phyloP scores from a whole-genome alignment of 495 filamentous ascomycete genomes.

The Penicillium goetzii region DNA sequence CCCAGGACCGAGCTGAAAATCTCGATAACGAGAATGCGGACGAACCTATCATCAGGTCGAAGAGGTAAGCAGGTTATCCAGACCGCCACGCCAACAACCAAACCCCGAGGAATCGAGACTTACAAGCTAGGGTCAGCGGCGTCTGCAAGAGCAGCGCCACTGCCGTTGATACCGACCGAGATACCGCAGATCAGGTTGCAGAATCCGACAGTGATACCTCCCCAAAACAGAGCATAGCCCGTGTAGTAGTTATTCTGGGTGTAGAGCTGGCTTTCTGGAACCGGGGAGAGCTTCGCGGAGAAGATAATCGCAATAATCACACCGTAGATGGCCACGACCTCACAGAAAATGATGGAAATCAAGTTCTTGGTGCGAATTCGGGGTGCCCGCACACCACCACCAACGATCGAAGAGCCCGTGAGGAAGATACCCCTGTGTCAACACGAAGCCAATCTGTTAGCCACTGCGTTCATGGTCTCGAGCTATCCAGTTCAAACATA shows the following conservation, averaged over 20 bases:
- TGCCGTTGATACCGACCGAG: conserved; percentile 96
- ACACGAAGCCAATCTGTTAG: conserved; percentile 33
- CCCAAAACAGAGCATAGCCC: conserved; percentile 97
- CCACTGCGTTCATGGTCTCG: background rate
- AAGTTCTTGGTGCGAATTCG: conserved; percentile 98
- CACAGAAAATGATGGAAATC: conserved; percentile 99
- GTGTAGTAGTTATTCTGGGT: conserved; percentile 82
- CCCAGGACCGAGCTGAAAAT: conserved; percentile 99
- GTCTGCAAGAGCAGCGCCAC: conserved; percentile 93
- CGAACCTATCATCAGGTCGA: conserved; percentile 66
- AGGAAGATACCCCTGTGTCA: conserved; percentile 91
- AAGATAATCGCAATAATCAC: conserved; percentile 99
- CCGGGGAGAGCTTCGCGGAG: conserved; percentile 74
- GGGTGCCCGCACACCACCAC: conserved; percentile 92
- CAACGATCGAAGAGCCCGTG: conserved; percentile 97
- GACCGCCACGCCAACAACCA: conserved; percentile 13
- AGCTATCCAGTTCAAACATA: conserved; percentile 47
- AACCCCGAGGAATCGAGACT: conserved; percentile 36
- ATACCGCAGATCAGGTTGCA: conserved; percentile 97
- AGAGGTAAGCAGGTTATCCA: conserved; percentile 14
- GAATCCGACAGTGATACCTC: conserved; percentile 86
- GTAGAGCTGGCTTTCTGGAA: conserved; percentile 57
- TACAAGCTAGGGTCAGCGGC: conserved; percentile 91
- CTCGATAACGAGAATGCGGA: conserved; percentile 98
- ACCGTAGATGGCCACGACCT: conserved; percentile 99